Conservation (phyloP, 2,329 filamentous ascomycete species). For the Alternaria atra region DNA sequence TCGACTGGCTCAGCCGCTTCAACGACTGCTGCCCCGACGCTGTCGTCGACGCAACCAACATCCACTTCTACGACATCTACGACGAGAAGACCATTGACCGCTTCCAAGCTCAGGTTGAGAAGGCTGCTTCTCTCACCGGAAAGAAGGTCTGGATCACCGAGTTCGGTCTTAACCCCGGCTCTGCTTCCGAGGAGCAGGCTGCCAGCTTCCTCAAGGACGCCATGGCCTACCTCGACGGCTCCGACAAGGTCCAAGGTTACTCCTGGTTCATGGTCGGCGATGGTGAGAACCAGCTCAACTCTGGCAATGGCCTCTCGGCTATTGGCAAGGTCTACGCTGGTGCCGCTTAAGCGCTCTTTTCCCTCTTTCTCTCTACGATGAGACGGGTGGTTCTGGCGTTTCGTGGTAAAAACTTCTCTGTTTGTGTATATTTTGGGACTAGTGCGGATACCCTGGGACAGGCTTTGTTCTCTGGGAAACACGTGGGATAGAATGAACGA, state of each 20-base stretch:
- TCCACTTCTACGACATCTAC: constrained; percentile 53
- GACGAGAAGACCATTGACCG: constrained; percentile 37
- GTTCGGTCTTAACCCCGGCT: constrained; percentile 48
- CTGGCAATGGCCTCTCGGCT: constrained; percentile 28
- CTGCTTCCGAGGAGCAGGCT: constrained; percentile 38
- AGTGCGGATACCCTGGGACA: constrained; percentile 2
- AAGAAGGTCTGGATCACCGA: constrained; percentile 52
- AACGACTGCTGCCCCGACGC: constrained; percentile 46
- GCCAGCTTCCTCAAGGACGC: constrained; percentile 47
- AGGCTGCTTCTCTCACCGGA: constrained; percentile 39
- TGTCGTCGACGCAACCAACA: constrained; percentile 46
- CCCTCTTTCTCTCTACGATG: not conserved
- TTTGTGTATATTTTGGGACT: constrained; percentile 4
- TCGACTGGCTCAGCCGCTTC: constrained; percentile 47
- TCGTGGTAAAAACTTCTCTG: constrained; percentile 7
- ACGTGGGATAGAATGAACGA: not conserved
- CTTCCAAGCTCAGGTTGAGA: constrained; percentile 53
- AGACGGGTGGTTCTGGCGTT: constrained; percentile 2
- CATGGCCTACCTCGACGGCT: constrained; percentile 46
- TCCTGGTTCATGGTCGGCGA: constrained; percentile 51
- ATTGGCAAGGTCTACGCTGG: constrained; percentile 40
- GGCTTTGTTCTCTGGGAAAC: constrained; percentile 2
- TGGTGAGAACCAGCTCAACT: constrained; percentile 43
- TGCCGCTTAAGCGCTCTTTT: constrained; percentile 12
- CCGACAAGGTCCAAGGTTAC: constrained; percentile 45